Base-by-base conservation (phyloP, 2,329 filamentous ascomycete species). In the Hortaea sp. region DNA sequence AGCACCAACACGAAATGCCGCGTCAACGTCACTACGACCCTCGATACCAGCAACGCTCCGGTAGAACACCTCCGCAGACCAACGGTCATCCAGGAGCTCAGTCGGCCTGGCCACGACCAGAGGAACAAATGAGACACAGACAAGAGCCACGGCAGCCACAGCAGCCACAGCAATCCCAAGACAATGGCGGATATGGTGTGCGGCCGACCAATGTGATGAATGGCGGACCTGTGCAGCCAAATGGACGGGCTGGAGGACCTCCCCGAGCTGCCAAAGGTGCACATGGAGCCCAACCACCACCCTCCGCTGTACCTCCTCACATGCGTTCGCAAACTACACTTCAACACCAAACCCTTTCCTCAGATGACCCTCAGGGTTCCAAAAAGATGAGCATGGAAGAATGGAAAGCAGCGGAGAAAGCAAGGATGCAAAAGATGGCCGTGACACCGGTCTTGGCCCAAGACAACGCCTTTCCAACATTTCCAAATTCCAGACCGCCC, bases 401-500 rank as follows among this genome's bases (percentile, higher is more conserved):
- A 27, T 63, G 61, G 61, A 63, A 63, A 40, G 57, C 57, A 12
- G 48, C 52, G 35, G 60, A 63, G 47, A 58, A 53, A 44, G 60
- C 55, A 5, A 58, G 51, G 42, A 54, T 62, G 45, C 54, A 64
- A 41, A 51, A 57, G 9, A 54, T 58, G 32, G 32, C 32, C 32
- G n/a, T 9, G 32, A 35, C 32, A 35, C n/a, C 32, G 27, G 50
- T 53, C 2, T 31, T 63, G 27, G 50, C 61, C 6, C 61, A 61
- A 43, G 71, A 75, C 20, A 75, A 70, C 49, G 69, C 71, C 0
- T 75, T 75, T 45, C 71, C 71, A 5, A 61, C 63, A 0, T 74
- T 74, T 51, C 68, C 67, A 53, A 58, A 35, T 35, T 9, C 32
- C 32, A 35, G 32, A n/a, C 7, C 7, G 32, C 9, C 32, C 9